Evolutionary conservation across 164 flowering plant species (phyloP).

Genomic region (Vitis riparia): DNA sequence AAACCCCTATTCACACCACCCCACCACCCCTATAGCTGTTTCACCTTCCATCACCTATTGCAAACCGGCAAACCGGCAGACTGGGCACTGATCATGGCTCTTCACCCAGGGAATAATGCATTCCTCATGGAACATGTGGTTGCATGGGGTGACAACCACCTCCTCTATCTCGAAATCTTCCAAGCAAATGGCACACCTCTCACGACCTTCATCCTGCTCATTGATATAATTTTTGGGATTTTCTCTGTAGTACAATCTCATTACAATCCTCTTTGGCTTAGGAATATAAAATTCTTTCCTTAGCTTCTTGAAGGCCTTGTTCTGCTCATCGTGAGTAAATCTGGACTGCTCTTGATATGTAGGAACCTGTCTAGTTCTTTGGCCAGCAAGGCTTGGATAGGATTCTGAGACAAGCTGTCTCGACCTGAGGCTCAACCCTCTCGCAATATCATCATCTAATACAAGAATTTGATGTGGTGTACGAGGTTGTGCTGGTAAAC

Average conservation of each 20-base stretch:
- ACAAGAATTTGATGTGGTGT: no score
- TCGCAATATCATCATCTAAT: no score
- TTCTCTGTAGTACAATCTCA: slow-evolving; percentile 37
- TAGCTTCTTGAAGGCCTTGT: slow-evolving; percentile 35
- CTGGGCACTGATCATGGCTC: slow-evolving; percentile 55
- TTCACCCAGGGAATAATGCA: slow-evolving; percentile 63
- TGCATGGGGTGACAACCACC: slow-evolving; percentile 59
- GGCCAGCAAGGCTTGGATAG: not conserved
- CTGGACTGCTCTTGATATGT: slow-evolving; percentile 22
- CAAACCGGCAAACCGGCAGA: slow-evolving; percentile 57
- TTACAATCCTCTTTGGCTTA: slow-evolving; percentile 17
- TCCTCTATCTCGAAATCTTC: slow-evolving; percentile 52
- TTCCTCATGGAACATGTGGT: slow-evolving; percentile 62
- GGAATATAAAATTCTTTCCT: slow-evolving; percentile 43
- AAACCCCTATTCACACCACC: no score
- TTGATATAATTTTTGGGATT: not conserved
- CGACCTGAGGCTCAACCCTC: no score
- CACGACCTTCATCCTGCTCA: slow-evolving; percentile 29
- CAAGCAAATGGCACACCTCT: slow-evolving; percentile 60
- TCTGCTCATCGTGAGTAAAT: slow-evolving; percentile 36
- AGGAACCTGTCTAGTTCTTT: slow-evolving; percentile 5
- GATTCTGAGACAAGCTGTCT: not conserved
- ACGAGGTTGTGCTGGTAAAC: no score
- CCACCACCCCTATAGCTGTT: no score
- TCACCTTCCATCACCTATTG: slow-evolving; percentile 11